These are phyloP conservation scores for Elsinoe ampelina DNA, from an alignment of 2,329 filamentous ascomycete genomes.

Conservation along the genomic window DNA sequence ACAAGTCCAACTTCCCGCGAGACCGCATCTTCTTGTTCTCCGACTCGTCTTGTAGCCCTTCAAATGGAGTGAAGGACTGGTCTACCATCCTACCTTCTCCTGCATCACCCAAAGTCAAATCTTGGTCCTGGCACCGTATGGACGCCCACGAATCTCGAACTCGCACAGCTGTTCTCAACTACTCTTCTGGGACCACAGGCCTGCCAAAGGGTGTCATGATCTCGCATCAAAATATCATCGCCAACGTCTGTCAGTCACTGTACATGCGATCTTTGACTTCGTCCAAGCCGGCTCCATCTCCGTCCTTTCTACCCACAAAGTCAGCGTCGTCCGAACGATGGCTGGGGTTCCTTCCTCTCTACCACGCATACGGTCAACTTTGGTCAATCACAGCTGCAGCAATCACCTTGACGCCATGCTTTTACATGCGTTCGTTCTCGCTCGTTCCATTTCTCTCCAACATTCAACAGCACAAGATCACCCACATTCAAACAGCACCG, in stretches of 20 bases:
- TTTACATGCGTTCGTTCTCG: conserved; percentile 33
- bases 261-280: conserved; percentile 29
- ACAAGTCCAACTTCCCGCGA: conserved; percentile 33
- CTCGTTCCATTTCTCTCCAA: conserved; percentile 27
- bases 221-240: conserved; percentile 35
- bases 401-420: conserved; percentile 27
- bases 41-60: conserved; percentile 28
- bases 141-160: conserved; percentile 28
- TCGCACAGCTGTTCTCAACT: conserved; percentile 21
- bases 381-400: conserved; percentile 32
- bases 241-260: conserved; percentile 31
- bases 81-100: conserved; percentile 22
- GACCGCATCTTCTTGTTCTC: conserved; percentile 42
- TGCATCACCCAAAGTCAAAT: conserved; percentile 18
- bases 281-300: not conserved
- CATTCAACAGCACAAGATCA: conserved; percentile 30
- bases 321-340: conserved; percentile 25
- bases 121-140: conserved; percentile 37
- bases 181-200: conserved; percentile 32
- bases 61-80: conserved; percentile 36
- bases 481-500: conserved; percentile 33
- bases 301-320: conserved; percentile 22
- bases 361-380: conserved; percentile 30
- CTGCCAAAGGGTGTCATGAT: conserved; percentile 39
- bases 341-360: conserved; percentile 28